These are phyloP conservation scores for Lecanoromycetidae sp. DNA, from an alignment of 2,329 filamentous ascomycete species.

Conservation along the genomic window DNA sequence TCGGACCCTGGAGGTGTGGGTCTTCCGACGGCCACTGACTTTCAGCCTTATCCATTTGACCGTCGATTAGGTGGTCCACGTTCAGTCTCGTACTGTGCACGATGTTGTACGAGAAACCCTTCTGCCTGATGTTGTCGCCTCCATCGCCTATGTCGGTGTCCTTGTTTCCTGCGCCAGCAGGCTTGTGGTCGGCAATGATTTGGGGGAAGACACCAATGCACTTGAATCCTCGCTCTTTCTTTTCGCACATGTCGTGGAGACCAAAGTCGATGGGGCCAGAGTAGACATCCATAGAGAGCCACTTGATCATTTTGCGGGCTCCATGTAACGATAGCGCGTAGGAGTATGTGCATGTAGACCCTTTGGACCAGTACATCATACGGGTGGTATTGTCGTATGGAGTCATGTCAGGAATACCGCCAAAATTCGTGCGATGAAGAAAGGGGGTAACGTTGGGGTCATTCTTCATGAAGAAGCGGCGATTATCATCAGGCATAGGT, in stretches of 20 bases:
- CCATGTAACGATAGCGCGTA: constrained; percentile 32
- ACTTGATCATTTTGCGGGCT: constrained; percentile 20
- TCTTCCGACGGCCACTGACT: constrained; percentile 14
- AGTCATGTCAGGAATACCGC: constrained; percentile 15
- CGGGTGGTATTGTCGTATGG: constrained; percentile 20
- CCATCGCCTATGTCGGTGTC: constrained; percentile 15
- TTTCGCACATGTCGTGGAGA: constrained; percentile 15
- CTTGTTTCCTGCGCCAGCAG: constrained; percentile 9
- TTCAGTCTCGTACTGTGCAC: constrained; percentile 16
- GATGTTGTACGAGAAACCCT: constrained; percentile 16
- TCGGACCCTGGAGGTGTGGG: neutral
- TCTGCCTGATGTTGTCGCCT: constrained; percentile 2
- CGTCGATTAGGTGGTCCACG: constrained; percentile 12
- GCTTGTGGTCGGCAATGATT: constrained; percentile 16
- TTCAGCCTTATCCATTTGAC: constrained; percentile 4
- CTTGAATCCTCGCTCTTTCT: constrained; percentile 14
- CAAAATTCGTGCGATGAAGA: constrained; percentile 15
- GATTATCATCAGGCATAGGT: constrained; percentile 20
- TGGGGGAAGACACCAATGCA: constrained; percentile 17
- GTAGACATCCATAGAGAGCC: constrained; percentile 14
- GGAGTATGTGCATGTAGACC: constrained; percentile 26
- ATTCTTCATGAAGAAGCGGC: constrained; percentile 17
- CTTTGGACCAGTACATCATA: constrained; percentile 22
- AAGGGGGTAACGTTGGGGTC: constrained; percentile 22
- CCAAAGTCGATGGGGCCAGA: constrained; percentile 15